Percentiles rank a stretch among this genome's conserved stretches.
These are phyloP conservation scores for Tephrocybe sp. DNA, from an alignment of 768 basidiomycete genomes.

Conservation along the genomic window DNA sequence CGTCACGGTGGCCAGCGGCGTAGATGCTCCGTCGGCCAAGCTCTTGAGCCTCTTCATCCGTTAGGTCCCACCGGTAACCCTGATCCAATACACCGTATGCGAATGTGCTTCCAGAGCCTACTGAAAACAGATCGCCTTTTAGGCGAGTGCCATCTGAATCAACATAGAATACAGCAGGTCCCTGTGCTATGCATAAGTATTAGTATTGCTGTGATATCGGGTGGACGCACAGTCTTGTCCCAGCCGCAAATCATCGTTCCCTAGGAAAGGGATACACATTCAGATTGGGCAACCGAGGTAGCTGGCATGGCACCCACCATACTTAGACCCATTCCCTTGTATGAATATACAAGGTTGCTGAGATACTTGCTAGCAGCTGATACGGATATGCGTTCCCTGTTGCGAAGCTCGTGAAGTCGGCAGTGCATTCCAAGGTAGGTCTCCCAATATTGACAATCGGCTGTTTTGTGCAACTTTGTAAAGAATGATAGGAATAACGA, in stretches of 20 bases:
- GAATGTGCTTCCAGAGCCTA: constrained; percentile 96
- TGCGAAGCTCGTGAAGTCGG: constrained; percentile 92
- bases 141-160: constrained; percentile 95
- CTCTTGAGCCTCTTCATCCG: constrained; percentile 92
- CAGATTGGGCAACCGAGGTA: neutral
- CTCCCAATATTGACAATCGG: constrained; percentile 97
- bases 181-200: constrained; percentile 41
- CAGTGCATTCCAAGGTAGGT: constrained; percentile 99
- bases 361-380: constrained; percentile 99
- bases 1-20: constrained; percentile 95
- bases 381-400: constrained; percentile 95
- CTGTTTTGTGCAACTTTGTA: constrained; percentile 35
- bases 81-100: constrained; percentile 99
- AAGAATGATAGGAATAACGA: neutral
- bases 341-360: constrained; percentile 94
- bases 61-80: constrained; percentile 89
- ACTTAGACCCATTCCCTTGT: constrained; percentile 98
- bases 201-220: neutral
- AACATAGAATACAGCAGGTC: constrained; percentile 94
- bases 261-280: constrained; percentile 37
- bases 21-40: constrained; percentile 92
- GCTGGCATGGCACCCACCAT: constrained; percentile 63
- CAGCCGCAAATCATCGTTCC: constrained; percentile 99
- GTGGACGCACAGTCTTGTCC: constrained; percentile 85
- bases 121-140: constrained; percentile 97